Evolutionary conservation across 768 basidiomycete genomes (phyloP), one percentile per base, ranked within the genome.

Genomic region (Russula foetens): DNA sequence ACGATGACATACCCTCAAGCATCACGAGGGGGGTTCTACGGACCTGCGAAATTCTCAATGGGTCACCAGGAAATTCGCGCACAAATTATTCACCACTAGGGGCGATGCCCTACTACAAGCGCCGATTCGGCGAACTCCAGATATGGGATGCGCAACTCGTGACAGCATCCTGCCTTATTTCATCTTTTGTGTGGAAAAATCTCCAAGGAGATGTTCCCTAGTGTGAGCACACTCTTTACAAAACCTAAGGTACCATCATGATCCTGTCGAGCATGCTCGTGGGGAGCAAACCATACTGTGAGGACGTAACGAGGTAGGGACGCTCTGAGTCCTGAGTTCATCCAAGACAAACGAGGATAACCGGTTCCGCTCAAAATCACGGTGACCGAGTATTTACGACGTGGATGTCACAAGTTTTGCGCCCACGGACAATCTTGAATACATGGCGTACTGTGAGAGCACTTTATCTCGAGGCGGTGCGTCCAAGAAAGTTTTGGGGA

Each of bases 241-340:
- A 45, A 53, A 19, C 29, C 53, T 47, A 41, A 60, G 53, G 59
- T 28, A 50, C 59, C 59, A 56, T 44, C 41, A 60, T 35, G 21
- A 39, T 47, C 14, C 47, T 50, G 29, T 48, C 33, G 46, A 54
- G 46, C 17, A 60, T n/a, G 29, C 28, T 26, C 26, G 41, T 44
- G 41, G 31, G 31, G 7, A 41, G 17, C 2, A 39, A 19, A 51
- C 31, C 26, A 50, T 26, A 41, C 31, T 26, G n/a, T 35, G 47
- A 49, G 11, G 53, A 43, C 47, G 53, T 55, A 55, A 54, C 28
- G 21, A 26, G 45, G 35, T 28, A 28, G 53, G 24, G 52, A 33
- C 45, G 11, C 23, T 29, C 15, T 35, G 57, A 17, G 28, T 33
- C 26, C 31, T 49, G 56, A 38, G 33, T 47, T 24, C 29, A n/a